These are phyloP conservation scores for Panicum miliaceum DNA, from an alignment of 176 grass and related monocot genomes.

Conservation along the genomic window DNA sequence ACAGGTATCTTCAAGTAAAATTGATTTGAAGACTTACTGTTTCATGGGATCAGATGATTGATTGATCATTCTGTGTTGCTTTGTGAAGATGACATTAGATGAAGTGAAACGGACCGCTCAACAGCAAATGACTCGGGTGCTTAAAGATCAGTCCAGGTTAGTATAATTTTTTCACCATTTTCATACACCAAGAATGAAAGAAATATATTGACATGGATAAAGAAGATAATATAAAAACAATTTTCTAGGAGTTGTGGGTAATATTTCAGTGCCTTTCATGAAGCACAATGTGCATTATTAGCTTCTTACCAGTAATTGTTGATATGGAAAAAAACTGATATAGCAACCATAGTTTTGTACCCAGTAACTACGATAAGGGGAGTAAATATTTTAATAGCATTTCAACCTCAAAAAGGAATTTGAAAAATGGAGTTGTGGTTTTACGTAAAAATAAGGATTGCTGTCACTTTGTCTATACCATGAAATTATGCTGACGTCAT, in stretches of 20 bases:
- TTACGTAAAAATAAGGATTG: background rate
- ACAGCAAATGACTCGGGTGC: slow-evolving; percentile 80
- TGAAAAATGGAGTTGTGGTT: slow-evolving; percentile 5
- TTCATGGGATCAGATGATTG: slow-evolving; percentile 38
- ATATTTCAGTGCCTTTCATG: background rate
- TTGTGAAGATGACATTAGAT: slow-evolving; percentile 89
- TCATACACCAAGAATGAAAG: background rate
- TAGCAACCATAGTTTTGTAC: background rate
- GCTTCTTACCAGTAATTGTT: background rate
- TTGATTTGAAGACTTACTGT: slow-evolving; percentile 34
- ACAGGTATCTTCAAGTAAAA: slow-evolving; percentile 63
- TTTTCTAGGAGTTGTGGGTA: background rate
- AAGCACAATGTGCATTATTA: background rate
- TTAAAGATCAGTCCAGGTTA: slow-evolving; percentile 92
- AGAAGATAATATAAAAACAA: background rate
- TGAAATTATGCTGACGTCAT: slow-evolving; percentile 8
- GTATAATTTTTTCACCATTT: slow-evolving; percentile 19
- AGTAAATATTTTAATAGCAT: slow-evolving; percentile 36
- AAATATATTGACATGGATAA: background rate
- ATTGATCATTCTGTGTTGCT: slow-evolving; percentile 37
- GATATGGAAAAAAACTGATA: background rate
- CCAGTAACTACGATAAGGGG: slow-evolving; percentile 21
- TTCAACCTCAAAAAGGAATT: slow-evolving; percentile 29
- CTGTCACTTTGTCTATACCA: slow-evolving; percentile 2
- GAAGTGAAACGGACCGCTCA: slow-evolving; percentile 93